A percentile compares a stretch with the other conserved stretches of the same genome.
These are phyloP conservation scores for Podospora conica DNA, from an alignment of 495 filamentous ascomycete genomes.

Conservation along the genomic window DNA sequence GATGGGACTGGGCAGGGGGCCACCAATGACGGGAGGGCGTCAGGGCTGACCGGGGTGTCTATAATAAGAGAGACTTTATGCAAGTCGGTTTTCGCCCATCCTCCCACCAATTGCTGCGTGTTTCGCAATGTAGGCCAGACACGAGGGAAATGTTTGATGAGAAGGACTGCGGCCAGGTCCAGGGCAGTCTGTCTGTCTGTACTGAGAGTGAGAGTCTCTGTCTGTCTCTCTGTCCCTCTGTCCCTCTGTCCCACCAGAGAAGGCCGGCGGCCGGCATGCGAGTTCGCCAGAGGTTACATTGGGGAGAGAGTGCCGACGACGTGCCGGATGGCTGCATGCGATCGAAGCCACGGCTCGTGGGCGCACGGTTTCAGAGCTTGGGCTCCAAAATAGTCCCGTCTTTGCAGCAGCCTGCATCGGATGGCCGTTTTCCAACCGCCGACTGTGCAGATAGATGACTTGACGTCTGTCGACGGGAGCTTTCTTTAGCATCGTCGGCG, in stretches of 20 bases:
- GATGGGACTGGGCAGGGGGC: slow-evolving; percentile 5
- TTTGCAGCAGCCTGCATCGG: slow-evolving; percentile 16
- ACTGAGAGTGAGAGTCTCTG: no score
- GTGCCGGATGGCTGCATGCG: slow-evolving; percentile 8
- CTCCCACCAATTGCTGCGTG: slow-evolving; percentile 1
- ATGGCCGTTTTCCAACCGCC: slow-evolving; percentile 22
- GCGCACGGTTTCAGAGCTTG: slow-evolving; percentile 7
- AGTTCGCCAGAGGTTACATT: neutral
- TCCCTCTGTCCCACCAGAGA: neutral
- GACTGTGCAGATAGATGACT: slow-evolving; percentile 5
- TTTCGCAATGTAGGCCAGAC: slow-evolving; percentile 10
- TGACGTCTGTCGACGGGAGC: slow-evolving; percentile 14
- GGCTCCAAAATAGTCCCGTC: slow-evolving; percentile 15
- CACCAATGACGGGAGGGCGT: slow-evolving; percentile 8
- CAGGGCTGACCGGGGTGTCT: slow-evolving; percentile 20
- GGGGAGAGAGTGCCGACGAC: neutral
- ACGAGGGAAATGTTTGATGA: slow-evolving; percentile 5
- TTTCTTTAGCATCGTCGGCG: slow-evolving; percentile 17
- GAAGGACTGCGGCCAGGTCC: neutral
- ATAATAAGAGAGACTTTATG: slow-evolving; percentile 21
- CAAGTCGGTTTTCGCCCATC: slow-evolving; percentile 3
- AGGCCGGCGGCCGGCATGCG: neutral
- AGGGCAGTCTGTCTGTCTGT: neutral
- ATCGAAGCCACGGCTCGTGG: neutral
- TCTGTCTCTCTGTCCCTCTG: neutral